Conservation (phyloP, 768 basidiomycete genomes). For the Tricholoma bakamatsutake region DNA sequence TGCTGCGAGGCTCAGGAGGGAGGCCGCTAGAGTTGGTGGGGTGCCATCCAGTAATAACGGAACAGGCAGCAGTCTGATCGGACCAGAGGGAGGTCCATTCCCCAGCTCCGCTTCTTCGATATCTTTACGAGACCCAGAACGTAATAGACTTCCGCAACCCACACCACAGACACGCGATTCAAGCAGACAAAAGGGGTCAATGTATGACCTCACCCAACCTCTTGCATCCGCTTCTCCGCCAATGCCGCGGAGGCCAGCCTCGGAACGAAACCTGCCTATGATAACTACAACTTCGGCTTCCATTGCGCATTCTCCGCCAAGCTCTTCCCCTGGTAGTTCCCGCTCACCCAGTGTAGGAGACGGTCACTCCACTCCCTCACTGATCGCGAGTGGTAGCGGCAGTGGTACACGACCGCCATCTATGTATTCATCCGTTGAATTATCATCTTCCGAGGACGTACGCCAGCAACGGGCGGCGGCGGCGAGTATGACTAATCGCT, state of each 20-base stretch:
- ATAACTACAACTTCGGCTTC: conserved; percentile 21
- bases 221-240: conserved; percentile 16
- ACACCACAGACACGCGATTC: conserved; percentile 20
- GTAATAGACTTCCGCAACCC: conserved; percentile 25
- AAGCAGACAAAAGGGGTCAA: conserved; percentile 28
- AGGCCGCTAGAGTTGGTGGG: conserved; percentile 47
- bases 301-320: conserved; percentile 24
- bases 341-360: conserved; percentile 37
- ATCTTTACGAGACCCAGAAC: conserved; percentile 25
- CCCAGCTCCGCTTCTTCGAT: conserved; percentile 34
- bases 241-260: conserved; percentile 39
- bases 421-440: conserved; percentile 43
- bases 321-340: conserved; percentile 44
- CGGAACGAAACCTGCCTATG: conserved; percentile 36
- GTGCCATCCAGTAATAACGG: conserved; percentile 20
- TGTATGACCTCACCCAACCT: conserved; percentile 21
- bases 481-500: conserved; percentile 20
- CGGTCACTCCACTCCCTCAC: conserved; percentile 25
- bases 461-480: conserved; percentile 24
- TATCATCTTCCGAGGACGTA: conserved; percentile 53
- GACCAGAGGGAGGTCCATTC: conserved; percentile 24
- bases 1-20: conserved; percentile 56
- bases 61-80: conserved; percentile 9
- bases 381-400: conserved; percentile 5
- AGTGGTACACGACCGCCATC: conserved; percentile 46